Base-by-base conservation (phyloP, 164 flowering plant species). In the Warburgia ugandensis region DNA sequence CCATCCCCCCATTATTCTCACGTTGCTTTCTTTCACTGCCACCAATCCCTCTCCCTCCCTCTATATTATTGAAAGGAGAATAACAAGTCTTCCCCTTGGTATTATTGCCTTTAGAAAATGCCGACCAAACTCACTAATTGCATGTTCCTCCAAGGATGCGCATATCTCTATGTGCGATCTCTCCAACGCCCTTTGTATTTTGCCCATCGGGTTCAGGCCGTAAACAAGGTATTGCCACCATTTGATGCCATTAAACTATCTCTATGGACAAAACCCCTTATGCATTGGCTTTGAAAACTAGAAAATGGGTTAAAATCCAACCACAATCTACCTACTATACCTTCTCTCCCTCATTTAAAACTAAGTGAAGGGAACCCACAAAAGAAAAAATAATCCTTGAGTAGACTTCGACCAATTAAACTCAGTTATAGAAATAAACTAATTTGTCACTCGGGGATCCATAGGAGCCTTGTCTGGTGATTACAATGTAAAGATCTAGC, bases 61-160 rank as follows among this genome's bases (percentile, higher is more conserved):
- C 36, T 49, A 7, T 22, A 48, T 41, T 21, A 48, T 36, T 48
- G 54, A 50, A 43, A 10, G 36, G 32, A 23, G 28, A 41, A 27
- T 43, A 27, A 43, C 11, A 27, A 45, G 57, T 45, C 57, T 21
- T 52, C 51, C 36, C 20, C 29, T 33, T 43, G 29, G 30, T 35
- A 55, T 62, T 62, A 50, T 48, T 61, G 58, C 59, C 50, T 48
- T 49, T 61, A 53, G 44, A 46, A 58, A 62, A 62, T 62, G 61
- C 71, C 71, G 61, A 67, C 71, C 58, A 37, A 44, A 45, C 36
- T 50, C 54, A 41, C 67, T 50, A 26, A 53, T 52, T 67, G 63
- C 67, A 62, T 58, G 56, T 54, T 50, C 45, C 6, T 54, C 59
- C 62, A 61, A 48, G 53, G 45, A 51, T 44, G 16, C 55, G 28